Conservation (phyloP, 805 yeast species). For the Zygosaccharomyces rouxii region DNA sequence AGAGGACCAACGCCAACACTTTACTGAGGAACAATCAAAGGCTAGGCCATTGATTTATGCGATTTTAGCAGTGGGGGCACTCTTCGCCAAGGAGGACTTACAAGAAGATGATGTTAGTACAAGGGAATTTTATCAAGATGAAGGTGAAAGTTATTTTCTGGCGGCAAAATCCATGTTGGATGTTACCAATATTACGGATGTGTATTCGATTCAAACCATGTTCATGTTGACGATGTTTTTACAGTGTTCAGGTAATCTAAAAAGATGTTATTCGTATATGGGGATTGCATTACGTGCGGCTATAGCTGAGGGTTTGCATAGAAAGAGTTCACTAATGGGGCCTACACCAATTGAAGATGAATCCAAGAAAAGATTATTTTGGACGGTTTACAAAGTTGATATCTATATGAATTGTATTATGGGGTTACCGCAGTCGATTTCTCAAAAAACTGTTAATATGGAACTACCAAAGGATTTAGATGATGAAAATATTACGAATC, state of each 20-base stretch:
- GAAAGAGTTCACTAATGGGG: conserved; percentile 57
- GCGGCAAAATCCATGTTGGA: conserved; percentile 78
- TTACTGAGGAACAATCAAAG: conserved; percentile 63
- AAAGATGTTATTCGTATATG: conserved; percentile 84
- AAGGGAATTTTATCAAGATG: conserved; percentile 50
- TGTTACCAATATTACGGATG: conserved; percentile 75
- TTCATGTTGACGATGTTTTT: conserved; percentile 81
- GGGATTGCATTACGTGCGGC: conserved; percentile 86
- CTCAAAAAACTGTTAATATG: conserved; percentile 80
- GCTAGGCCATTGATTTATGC: conserved; percentile 79
- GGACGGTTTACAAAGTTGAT: conserved; percentile 89
- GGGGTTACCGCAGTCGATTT: conserved; percentile 76
- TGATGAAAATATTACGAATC: conserved; percentile 76
- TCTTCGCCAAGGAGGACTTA: conserved; percentile 56
- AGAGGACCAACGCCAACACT: conserved; percentile 44
- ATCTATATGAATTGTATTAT: conserved; percentile 81
- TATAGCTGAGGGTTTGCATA: conserved; percentile 74
- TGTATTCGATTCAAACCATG: conserved; percentile 76
- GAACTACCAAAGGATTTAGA: conserved; percentile 80
- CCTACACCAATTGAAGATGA: conserved; percentile 76
- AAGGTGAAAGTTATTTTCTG: conserved; percentile 73
- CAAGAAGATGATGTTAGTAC: conserved; percentile 32
- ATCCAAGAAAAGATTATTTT: conserved; percentile 77
- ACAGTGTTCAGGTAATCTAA: conserved; percentile 82
- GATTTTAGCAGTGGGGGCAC: conserved; percentile 83